Base-by-base conservation (phyloP, 495 filamentous ascomycete genomes). In the Hypoxylon lenormandii region DNA sequence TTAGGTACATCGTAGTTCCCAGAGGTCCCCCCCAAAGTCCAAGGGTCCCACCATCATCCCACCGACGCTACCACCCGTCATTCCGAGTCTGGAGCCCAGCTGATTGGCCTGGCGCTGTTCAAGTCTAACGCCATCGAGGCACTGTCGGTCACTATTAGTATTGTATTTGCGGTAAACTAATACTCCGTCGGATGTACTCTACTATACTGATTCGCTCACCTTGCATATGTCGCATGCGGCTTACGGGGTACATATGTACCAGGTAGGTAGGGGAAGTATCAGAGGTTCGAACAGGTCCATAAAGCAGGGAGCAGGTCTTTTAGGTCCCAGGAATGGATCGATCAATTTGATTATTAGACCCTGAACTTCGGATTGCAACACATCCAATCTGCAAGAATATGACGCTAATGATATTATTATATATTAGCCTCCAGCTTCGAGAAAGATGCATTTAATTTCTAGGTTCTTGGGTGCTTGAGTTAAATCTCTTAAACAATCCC, bases 181-280 rank as follows among this genome's bases (percentile, higher is more conserved):
- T 70, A 70, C 67, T 66, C 61, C 67, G 56, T 62, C 61, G 56
- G 67, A 66, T 61, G 61, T 66, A 64, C 56, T 54, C n/a, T 58
- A 33, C 33, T 65, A 40, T 52, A 64, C 60, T 36, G 42, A 55
- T 55, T 60, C 11, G 47, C 37, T 64, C 66, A 55, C 30, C 54
- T 46, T 54, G 52, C 66, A 59, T 55, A 64, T 64, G 55, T 37
- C 53, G 49, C 48, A 64, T 64, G 60, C 43, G 50, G 67, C 48
- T 60, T 65, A 70, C 36, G 64, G 51, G 38, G 47, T 43, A 45
- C 12, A n/a, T 22, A 38, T 33, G 30, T 33, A n/a, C n/a, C n/a
- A n/a, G n/a, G 26, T 7, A 28, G 3, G 7, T 28, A 28, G 3
- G 26, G 26, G 26, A 3, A 7, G 6, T 3, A 8, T 15, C 15